Conservation (phyloP, 139 green algal genomes). For the Raphidocelis subcapitata region DNA sequence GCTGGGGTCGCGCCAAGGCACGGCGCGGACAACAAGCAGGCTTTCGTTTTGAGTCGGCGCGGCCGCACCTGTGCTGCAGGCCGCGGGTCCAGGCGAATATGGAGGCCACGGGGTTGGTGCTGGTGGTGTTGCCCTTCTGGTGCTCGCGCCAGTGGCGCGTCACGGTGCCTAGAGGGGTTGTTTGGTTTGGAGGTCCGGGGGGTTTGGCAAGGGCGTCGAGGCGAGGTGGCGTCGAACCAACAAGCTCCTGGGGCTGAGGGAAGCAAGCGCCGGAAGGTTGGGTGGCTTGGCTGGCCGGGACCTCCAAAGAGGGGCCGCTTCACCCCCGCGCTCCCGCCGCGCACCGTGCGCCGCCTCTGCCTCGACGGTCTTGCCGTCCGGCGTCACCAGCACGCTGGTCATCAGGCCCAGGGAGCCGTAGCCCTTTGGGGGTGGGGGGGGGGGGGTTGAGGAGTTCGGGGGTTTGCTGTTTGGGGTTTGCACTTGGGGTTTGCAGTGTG, state of each 20-base stretch:
- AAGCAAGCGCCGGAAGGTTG: too few species aligned
- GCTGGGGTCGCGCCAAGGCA: too few species aligned
- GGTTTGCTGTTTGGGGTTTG: too few species aligned
- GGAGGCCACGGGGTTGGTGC: slow-evolving; percentile 93
- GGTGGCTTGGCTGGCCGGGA: too few species aligned
- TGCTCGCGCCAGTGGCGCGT: slow-evolving; percentile 95
- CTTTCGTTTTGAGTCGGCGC: too few species aligned
- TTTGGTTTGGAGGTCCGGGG: too few species aligned
- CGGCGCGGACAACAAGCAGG: too few species aligned
- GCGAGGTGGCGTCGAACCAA: too few species aligned
- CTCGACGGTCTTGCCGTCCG: slow-evolving; percentile 93
- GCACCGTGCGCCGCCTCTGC: slow-evolving; percentile 93
- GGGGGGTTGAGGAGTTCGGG: background rate
- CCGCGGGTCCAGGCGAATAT: slow-evolving; percentile 97
- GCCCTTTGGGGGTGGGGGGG: slow-evolving; percentile 60
- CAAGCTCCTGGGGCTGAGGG: too few species aligned
- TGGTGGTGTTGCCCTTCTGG: slow-evolving; percentile 93
- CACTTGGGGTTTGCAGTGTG: too few species aligned
- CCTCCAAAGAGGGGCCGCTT: too few species aligned
- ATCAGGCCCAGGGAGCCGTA: slow-evolving; percentile 96
- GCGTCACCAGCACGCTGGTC: slow-evolving; percentile 92
- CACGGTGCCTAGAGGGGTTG: slow-evolving; percentile 71
- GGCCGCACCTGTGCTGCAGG: slow-evolving; percentile 69
- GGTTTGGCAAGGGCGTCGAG: too few species aligned
- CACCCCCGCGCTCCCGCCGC: background rate